Conservation (phyloP, 2,329 filamentous ascomycete genomes). For the Pseudogymnoascus sp. region DNA sequence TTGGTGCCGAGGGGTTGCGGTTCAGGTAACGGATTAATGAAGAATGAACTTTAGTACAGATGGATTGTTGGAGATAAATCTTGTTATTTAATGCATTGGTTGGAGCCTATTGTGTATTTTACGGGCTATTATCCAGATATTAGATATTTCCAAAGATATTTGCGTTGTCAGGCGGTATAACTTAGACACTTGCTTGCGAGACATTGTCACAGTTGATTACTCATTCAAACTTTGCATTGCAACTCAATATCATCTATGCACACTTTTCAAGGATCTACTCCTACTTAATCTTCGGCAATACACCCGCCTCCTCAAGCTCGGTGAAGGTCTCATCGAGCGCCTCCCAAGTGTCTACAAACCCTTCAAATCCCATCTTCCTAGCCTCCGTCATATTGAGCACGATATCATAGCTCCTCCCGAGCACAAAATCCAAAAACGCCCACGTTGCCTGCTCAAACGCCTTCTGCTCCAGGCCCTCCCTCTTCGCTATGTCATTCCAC, state of each 20-base stretch:
- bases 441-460: constrained; percentile 34
- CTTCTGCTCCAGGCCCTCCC: constrained; percentile 4
- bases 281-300: constrained; percentile 19
- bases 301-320: constrained; percentile 21
- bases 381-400: constrained; percentile 38
- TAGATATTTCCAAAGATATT: neutral
- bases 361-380: constrained; percentile 35
- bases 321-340: constrained; percentile 30
- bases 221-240: neutral
- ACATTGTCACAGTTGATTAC: neutral
- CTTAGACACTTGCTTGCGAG: neutral
- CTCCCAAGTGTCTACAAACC: constrained; percentile 33
- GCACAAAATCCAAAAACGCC: constrained; percentile 34
- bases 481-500: constrained; percentile 12
- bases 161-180: neutral
- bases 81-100: neutral
- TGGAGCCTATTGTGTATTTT: neutral
- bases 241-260: too few relatives aligned
- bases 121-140: neutral
- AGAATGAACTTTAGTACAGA: neutral
- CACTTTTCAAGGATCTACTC: neutral
- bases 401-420: constrained; percentile 33
- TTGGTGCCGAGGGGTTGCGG: neutral
- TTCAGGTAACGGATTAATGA: neutral
- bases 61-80: neutral